phyloP scores from a whole-genome alignment of 108 stramenopile genomes.

The Nitzschia putrida region DNA sequence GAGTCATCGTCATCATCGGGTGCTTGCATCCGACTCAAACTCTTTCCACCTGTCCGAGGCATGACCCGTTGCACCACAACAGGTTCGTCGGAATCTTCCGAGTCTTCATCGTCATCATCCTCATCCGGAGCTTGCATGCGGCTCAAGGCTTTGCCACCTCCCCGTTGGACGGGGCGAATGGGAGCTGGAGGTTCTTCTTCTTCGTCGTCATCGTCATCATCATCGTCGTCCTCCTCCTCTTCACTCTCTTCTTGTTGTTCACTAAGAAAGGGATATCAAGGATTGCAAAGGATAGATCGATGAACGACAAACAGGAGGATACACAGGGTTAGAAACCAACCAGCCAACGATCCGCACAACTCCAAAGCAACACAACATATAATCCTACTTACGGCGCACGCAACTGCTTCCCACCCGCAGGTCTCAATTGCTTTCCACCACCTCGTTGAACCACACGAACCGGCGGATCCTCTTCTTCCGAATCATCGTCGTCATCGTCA shows the following conservation, averaged over 20 bases:
- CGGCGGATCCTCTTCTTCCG: slow-evolving; percentile 30
- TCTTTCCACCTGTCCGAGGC: slow-evolving; percentile 50
- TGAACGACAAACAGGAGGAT: background rate
- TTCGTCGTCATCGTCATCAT: slow-evolving; percentile 51
- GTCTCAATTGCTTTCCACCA: slow-evolving; percentile 76
- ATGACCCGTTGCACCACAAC: slow-evolving; percentile 12
- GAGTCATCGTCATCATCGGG: slow-evolving; percentile 43
- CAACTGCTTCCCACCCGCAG: slow-evolving; percentile 71
- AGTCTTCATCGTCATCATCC: slow-evolving; percentile 40
- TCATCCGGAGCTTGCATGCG: slow-evolving; percentile 42
- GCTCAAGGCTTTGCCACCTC: slow-evolving; percentile 58
- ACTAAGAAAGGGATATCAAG: slow-evolving; percentile 4
- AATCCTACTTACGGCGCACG: slow-evolving; percentile 46
- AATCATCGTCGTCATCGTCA: slow-evolving; percentile 44
- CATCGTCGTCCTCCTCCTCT: slow-evolving; percentile 56
- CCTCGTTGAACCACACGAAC: slow-evolving; percentile 28
- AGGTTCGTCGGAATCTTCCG: slow-evolving; percentile 36
- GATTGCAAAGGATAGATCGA: background rate
- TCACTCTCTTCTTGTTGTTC: slow-evolving; percentile 40
- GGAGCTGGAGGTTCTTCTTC: slow-evolving; percentile 36
- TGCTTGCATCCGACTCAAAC: slow-evolving; percentile 47
- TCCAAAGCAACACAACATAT: background rate
- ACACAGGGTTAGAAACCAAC: background rate
- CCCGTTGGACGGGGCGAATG: slow-evolving; percentile 38
- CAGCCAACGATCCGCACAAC: background rate